These are phyloP conservation scores for Ogataea methanolica DNA, from an alignment of 805 yeast genomes.

Conservation along the genomic window DNA sequence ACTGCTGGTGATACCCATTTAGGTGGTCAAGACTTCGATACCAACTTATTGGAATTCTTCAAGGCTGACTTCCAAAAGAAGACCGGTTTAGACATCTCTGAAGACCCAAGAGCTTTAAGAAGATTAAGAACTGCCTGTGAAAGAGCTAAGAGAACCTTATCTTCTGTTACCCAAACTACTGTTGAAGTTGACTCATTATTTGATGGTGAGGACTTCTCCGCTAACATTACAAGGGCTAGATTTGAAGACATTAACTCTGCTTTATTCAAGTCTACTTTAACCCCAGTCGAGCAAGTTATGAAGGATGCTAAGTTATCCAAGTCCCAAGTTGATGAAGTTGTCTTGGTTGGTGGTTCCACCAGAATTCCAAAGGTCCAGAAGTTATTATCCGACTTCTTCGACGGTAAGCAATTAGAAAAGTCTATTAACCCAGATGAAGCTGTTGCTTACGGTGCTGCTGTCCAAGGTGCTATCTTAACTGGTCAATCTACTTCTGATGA, in stretches of 20 bases:
- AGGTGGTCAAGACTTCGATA: slow-evolving; percentile 99
- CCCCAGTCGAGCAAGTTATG: slow-evolving; percentile 92
- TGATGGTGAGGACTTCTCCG: slow-evolving; percentile 93
- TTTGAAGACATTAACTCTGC: slow-evolving; percentile 94
- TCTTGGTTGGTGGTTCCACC: slow-evolving; percentile 97
- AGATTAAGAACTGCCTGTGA: slow-evolving; percentile 99
- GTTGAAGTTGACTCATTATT: slow-evolving; percentile 93
- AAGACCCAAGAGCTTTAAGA: slow-evolving; percentile 93
- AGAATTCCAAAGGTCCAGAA: slow-evolving; percentile 98
- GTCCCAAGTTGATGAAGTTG: slow-evolving; percentile 87
- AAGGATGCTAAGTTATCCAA: slow-evolving; percentile 87
- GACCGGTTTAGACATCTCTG: slow-evolving; percentile 85
- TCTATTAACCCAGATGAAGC: slow-evolving; percentile 99
- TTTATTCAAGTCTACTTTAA: slow-evolving; percentile 87
- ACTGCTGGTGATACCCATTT: slow-evolving; percentile 99
- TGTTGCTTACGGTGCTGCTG: slow-evolving; percentile 99
- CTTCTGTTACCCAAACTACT: slow-evolving; percentile 93
- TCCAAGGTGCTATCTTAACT: slow-evolving; percentile 97
- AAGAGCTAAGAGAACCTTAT: slow-evolving; percentile 97
- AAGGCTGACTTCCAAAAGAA: slow-evolving; percentile 88
- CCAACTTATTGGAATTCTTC: slow-evolving; percentile 91
- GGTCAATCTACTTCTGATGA: slow-evolving; percentile 87
- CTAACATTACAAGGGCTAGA: slow-evolving; percentile 95
- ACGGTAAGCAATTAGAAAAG: slow-evolving; percentile 95
- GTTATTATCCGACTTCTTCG: slow-evolving; percentile 89